Conservation (phyloP, 208 protist genomes). For the Acanthamoeba triangularis region DNA sequence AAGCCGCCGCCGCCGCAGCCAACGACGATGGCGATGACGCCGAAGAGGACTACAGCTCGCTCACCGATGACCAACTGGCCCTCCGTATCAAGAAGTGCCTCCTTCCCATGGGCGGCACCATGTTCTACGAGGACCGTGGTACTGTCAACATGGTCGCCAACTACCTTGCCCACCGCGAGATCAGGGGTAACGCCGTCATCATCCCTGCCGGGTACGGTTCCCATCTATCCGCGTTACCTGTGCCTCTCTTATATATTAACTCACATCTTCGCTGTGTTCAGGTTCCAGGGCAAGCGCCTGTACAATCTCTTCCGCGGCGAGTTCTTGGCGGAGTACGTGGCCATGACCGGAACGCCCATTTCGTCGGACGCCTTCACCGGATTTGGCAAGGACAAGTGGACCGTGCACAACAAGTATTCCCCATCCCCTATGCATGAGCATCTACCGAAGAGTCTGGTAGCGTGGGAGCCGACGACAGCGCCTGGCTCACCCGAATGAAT, state of each 20-base stretch:
- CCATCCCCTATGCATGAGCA: not conserved
- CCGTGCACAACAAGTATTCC: slow-evolving; percentile 30
- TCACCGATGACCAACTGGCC: not conserved
- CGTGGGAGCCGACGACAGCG: not conserved
- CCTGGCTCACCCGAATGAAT: too few species aligned
- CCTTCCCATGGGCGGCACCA: slow-evolving; percentile 45
- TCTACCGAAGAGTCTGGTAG: not conserved
- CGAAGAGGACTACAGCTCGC: not conserved
- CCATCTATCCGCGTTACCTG: not conserved
- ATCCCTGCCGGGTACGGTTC: slow-evolving; percentile 44
- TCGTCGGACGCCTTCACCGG: slow-evolving; percentile 52
- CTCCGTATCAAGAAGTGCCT: slow-evolving; percentile 30
- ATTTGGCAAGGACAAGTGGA: slow-evolving; percentile 64
- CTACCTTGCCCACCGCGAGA: slow-evolving; percentile 9
- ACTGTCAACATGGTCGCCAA: slow-evolving; percentile 1
- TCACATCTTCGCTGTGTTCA: not conserved
- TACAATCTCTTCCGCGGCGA: slow-evolving; percentile 73
- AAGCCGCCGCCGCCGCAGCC: too few species aligned
- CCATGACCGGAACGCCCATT: slow-evolving; percentile 24
- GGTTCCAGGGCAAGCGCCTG: slow-evolving; percentile 61
- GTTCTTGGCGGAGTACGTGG: slow-evolving; percentile 47
- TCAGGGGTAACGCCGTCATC: slow-evolving; percentile 39
- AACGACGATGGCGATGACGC: not conserved
- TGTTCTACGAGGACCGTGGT: slow-evolving; percentile 50
- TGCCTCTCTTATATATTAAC: not conserved